Evolutionary conservation across 208 protist species (phyloP).

Genomic region (Tritrichomonas foetus): DNA sequence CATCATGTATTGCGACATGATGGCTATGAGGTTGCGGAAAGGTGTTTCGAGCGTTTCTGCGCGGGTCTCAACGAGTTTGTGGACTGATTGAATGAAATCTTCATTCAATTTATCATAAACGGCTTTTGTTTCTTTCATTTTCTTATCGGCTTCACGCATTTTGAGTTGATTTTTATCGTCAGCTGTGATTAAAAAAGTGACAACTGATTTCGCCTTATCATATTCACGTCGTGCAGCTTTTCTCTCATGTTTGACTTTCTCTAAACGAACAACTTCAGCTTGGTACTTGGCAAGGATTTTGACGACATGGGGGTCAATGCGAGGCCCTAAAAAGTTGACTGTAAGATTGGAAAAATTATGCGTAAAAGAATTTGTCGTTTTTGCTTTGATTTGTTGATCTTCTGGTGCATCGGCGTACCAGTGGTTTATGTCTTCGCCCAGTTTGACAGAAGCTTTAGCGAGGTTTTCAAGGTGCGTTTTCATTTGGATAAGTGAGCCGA

Average conservation of each 20-base stretch:
- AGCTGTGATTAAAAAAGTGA: neutral
- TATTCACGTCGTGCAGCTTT: neutral
- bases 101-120: too few relatives aligned
- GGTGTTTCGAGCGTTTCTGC: too few relatives aligned
- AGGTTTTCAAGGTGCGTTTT: neutral
- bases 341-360: neutral
- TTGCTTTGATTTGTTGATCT: neutral
- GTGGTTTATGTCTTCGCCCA: neutral
- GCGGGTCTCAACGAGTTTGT: too few relatives aligned
- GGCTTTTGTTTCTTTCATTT: too few relatives aligned
- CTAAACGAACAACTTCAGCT: neutral
- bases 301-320: neutral
- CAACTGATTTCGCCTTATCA: neutral
- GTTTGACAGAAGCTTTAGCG: neutral
- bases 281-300: neutral
- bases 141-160: neutral
- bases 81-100: too few relatives aligned
- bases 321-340: neutral
- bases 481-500: neutral
- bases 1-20: too few relatives aligned
- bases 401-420: neutral
- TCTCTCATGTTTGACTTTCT: neutral
- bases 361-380: neutral
- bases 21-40: too few relatives aligned
- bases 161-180: neutral